These are phyloP conservation scores for Zelonia costaricensis DNA, from an alignment of 208 protist species.

Conservation along the genomic window DNA sequence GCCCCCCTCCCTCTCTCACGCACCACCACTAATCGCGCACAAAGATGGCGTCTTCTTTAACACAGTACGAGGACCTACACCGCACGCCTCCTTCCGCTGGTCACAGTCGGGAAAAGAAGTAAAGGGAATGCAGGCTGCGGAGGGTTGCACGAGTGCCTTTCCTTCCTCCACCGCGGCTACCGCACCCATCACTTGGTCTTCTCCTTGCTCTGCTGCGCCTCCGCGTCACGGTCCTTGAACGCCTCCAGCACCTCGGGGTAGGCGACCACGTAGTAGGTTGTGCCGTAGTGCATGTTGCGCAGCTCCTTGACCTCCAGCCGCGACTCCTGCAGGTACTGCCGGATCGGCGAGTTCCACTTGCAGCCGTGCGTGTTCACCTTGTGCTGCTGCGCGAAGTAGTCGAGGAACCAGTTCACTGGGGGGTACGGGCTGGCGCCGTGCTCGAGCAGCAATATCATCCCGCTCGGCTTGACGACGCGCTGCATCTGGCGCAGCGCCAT, in stretches of 20 bases:
- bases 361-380: conserved; percentile 87
- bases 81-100: too few species aligned
- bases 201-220: conserved; percentile 7
- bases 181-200: conserved; percentile 13
- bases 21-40: too few species aligned
- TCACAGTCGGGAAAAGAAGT: not conserved
- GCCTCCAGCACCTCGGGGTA: conserved; percentile 83
- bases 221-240: conserved; percentile 46
- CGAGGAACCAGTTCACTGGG: conserved; percentile 88
- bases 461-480: conserved; percentile 87
- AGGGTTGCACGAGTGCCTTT: not conserved
- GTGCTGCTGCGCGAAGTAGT: conserved; percentile 81
- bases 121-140: too few species aligned
- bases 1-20: too few species aligned
- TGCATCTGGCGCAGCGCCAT: conserved; percentile 91
- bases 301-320: conserved; percentile 84
- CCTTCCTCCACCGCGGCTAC: not conserved
- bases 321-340: conserved; percentile 72
- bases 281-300: conserved; percentile 91
- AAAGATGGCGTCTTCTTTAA: too few species aligned
- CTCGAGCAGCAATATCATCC: conserved; percentile 90
- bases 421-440: conserved; percentile 83
- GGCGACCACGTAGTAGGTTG: conserved; percentile 89
- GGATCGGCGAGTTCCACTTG: conserved; percentile 85
- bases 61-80: too few species aligned